Evolutionary conservation across 371 early-diverging fungal species (phyloP), one percentile per base, ranked within the genome.

Genomic region (Neoconidiobolus thromboides): DNA sequence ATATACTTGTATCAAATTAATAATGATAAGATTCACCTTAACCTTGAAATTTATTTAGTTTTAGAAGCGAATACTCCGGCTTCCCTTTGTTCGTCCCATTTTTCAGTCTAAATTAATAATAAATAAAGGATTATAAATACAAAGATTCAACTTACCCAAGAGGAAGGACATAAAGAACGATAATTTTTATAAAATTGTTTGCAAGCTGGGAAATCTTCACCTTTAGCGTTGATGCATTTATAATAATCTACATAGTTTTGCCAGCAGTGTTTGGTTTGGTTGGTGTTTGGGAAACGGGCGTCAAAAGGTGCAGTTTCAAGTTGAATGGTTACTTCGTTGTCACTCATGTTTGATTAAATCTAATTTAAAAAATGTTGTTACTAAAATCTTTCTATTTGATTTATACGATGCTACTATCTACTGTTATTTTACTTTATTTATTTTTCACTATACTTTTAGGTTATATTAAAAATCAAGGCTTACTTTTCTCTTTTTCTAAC

Each of bases 221-320:
- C 93, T 76, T 88, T 88, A 62, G 82, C 79, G 54, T 73, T 72
- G 51, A 84, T 76, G 67, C 87, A 88, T 71, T 87, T 87, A 82
- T 77, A 74, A 80, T 89, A 91, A 75, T 94, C 93, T 58, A 83
- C 84, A 73, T 92, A 94, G 79, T 90, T 88, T 77, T 94, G 95
- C 91, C 91, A 87, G 77, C 86, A 85, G 76, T 77, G 82, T 85
- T 85, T 91, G 79, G 88, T 87, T 81, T 92, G 91, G 80, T 94
- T 93, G 69, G 81, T 79, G 83, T 93, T 91, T 67, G 95, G 95
- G 85, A 92, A 93, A 65, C 93, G 80, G 57, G 73, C 71, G 62
- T 73, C 73, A 58, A 73, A 71, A 38, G 62, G 60, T 42, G 61
- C 66, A 56, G 55, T 59, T 58, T 53, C 60, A 26, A 59, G 48